These are phyloP conservation scores for Ophiorrhiza pumila DNA, from an alignment of 257 asterid genomes.

Conservation along the genomic window DNA sequence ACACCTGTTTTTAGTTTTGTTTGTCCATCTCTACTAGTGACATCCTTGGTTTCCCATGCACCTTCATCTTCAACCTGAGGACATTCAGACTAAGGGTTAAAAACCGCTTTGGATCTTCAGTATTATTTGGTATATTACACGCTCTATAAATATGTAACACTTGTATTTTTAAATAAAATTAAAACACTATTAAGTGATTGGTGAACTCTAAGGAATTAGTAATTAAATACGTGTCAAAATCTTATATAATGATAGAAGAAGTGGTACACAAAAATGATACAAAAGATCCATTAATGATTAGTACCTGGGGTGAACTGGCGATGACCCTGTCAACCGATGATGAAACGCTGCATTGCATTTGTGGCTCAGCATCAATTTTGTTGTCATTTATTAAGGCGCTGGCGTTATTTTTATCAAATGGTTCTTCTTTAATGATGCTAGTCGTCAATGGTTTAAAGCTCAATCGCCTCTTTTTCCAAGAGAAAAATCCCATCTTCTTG, in stretches of 20 bases:
- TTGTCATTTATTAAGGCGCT: constrained; percentile 5
- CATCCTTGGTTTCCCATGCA: constrained; percentile 56
- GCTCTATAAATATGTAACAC: too few species aligned
- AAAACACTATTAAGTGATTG: too few species aligned
- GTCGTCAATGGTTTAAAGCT: constrained; percentile 44
- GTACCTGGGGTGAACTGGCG: background rate
- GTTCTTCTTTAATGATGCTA: constrained; percentile 30
- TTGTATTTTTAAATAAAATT: too few species aligned
- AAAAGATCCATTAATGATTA: too few species aligned
- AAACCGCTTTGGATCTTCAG: too few species aligned
- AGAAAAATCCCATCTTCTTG: constrained; percentile 52
- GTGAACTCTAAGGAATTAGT: too few species aligned
- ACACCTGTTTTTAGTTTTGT: constrained; percentile 45
- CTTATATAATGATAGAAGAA: too few species aligned
- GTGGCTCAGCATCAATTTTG: constrained; percentile 18
- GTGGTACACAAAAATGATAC: too few species aligned
- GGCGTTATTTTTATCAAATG: constrained; percentile 24
- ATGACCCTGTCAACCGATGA: constrained; percentile 9
- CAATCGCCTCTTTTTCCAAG: constrained; percentile 54
- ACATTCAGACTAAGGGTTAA: constrained; percentile 16
- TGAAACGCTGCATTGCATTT: constrained; percentile 7
- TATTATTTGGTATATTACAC: too few species aligned
- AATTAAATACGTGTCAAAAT: too few species aligned
- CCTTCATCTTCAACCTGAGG: constrained; percentile 26
- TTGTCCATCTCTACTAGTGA: constrained; percentile 58